Conservation (phyloP, 768 basidiomycete genomes). For the Kondoa malvinella region DNA sequence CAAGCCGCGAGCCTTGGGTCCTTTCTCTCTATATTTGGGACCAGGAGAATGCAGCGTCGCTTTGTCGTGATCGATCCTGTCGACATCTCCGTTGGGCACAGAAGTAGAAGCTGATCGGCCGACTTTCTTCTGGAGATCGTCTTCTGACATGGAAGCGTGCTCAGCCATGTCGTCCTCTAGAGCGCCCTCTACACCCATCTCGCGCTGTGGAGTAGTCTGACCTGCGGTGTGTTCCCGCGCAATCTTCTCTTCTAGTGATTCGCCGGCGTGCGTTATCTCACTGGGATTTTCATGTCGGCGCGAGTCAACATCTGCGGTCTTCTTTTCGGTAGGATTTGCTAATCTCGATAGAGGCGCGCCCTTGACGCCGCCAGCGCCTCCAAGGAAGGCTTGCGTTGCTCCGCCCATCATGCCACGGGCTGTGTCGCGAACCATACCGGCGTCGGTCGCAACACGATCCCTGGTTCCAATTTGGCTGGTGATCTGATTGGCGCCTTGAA, state of each 20-base stretch:
- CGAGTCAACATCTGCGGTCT: too few relatives aligned
- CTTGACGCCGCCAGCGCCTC: too few relatives aligned
- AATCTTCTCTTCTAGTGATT: constrained; percentile 15
- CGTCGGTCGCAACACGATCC: constrained; percentile 25
- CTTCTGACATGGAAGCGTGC: not conserved
- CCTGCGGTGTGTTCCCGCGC: constrained; percentile 15
- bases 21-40: not conserved
- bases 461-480: constrained; percentile 27
- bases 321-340: too few relatives aligned
- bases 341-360: too few relatives aligned
- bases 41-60: too few relatives aligned
- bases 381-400: constrained; percentile 8
- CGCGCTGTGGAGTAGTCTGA: not conserved
- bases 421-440: constrained; percentile 36
- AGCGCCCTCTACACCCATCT: not conserved
- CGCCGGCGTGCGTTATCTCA: not conserved
- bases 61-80: too few relatives aligned
- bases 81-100: too few relatives aligned
- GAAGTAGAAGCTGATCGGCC: not conserved
- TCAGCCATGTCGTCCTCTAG: not conserved
- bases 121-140: not conserved
- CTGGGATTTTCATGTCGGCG: not conserved
- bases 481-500: constrained; percentile 26
- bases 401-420: constrained; percentile 41
- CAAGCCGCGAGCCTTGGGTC: not conserved